Percentiles rank a stretch among this genome's conserved stretches.
These are phyloP conservation scores for Apiospora arundinis DNA, from an alignment of 2,329 filamentous ascomycete species.

Conservation along the genomic window DNA sequence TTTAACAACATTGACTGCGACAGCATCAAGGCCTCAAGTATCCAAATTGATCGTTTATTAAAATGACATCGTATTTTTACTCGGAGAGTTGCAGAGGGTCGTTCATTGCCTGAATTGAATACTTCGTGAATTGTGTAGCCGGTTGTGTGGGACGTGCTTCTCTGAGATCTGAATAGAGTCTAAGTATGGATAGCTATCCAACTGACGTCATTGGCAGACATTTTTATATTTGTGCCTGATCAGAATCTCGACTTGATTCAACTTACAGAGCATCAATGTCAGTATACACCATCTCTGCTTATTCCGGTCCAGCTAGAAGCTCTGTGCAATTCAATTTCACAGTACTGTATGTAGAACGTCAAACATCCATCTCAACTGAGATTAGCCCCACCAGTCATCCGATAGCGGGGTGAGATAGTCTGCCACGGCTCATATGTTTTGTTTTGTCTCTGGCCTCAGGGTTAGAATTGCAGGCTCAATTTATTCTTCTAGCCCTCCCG, in stretches of 20 bases:
- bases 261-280: too few relatives aligned
- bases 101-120: not conserved
- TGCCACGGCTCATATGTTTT: not conserved
- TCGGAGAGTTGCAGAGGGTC: not conserved
- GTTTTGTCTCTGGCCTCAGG: not conserved
- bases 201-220: not conserved
- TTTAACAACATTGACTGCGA: too few relatives aligned
- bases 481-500: not conserved
- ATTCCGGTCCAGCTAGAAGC: too few relatives aligned
- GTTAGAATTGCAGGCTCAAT: not conserved
- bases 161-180: too few relatives aligned
- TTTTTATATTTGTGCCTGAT: not conserved
- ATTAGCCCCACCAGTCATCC: constrained; percentile 10
- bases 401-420: constrained; percentile 5
- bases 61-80: not conserved
- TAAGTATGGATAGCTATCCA: too few relatives aligned
- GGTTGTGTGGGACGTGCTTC: not conserved
- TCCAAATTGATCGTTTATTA: not conserved
- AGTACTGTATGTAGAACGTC: not conserved
- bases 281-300: too few relatives aligned
- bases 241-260: not conserved
- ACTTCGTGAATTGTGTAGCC: not conserved
- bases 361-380: not conserved
- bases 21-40: too few relatives aligned
- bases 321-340: not conserved